phyloP scores from a whole-genome alignment of 2,329 filamentous ascomycete genomes.

The Cordyceps tenuipes region DNA sequence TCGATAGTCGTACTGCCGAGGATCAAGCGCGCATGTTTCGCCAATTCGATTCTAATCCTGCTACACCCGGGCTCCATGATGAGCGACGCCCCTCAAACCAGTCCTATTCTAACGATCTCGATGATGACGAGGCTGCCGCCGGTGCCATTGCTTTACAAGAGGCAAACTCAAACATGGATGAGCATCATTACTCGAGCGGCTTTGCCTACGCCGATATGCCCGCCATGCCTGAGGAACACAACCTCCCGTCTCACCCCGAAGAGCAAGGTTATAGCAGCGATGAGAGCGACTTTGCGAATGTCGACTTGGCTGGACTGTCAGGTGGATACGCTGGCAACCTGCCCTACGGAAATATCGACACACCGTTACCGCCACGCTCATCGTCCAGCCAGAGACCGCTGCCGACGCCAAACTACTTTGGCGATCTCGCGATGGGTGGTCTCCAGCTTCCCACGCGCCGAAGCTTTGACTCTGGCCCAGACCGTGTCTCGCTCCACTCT shows the following conservation, averaged over 20 bases:
- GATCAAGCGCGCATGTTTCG: slow-evolving; percentile 39
- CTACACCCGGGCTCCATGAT: slow-evolving; percentile 28
- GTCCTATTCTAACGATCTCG: slow-evolving; percentile 16
- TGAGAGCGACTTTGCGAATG: slow-evolving; percentile 61
- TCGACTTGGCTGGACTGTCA: slow-evolving; percentile 68
- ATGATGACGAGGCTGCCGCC: slow-evolving; percentile 76
- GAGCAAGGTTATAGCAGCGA: slow-evolving; percentile 46
- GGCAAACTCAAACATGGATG: slow-evolving; percentile 63
- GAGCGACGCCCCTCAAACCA: slow-evolving; percentile 17
- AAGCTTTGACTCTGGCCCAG: slow-evolving; percentile 91
- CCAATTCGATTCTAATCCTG: slow-evolving; percentile 42
- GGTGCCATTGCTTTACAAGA: slow-evolving; percentile 77
- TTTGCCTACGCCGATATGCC: slow-evolving; percentile 26
- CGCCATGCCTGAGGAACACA: slow-evolving; percentile 20
- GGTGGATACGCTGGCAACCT: slow-evolving; percentile 47
- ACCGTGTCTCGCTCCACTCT: slow-evolving; percentile 52
- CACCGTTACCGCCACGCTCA: slow-evolving; percentile 27
- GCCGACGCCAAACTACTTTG: slow-evolving; percentile 34
- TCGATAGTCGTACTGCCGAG: slow-evolving; percentile 39
- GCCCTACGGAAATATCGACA: slow-evolving; percentile 38
- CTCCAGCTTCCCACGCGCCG: slow-evolving; percentile 68
- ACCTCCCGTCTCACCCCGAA: slow-evolving; percentile 40
- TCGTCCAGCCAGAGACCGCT: slow-evolving; percentile 36
- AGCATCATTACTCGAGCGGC: slow-evolving; percentile 38
- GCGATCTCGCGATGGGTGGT: slow-evolving; percentile 65